Percentiles rank a stretch among this genome's conserved stretches.
These are phyloP conservation scores for Nakazawaea molendinolei DNA, from an alignment of 805 yeast genomes.

Conservation along the genomic window DNA sequence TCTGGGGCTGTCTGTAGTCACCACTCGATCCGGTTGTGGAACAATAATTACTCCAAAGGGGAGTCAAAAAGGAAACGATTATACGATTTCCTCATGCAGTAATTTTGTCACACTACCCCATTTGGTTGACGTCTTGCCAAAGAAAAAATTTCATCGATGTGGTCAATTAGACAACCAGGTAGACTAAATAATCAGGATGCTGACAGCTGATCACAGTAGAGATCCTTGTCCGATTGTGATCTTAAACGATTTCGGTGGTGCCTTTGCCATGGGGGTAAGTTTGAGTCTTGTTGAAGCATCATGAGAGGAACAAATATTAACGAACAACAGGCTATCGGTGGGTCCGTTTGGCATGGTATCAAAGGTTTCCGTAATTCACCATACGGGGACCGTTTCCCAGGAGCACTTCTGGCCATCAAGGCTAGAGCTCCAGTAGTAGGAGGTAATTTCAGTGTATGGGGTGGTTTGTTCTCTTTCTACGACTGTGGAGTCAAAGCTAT, in stretches of 20 bases:
- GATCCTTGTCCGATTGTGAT: constrained; percentile 99
- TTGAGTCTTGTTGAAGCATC: not conserved
- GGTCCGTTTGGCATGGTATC: constrained; percentile 97
- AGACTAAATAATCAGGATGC: too few species aligned
- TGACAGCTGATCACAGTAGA: constrained; percentile 85
- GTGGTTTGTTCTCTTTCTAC: constrained; percentile 92
- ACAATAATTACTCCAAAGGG: too few species aligned
- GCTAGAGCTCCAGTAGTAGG: constrained; percentile 98
- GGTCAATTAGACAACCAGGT: too few species aligned
- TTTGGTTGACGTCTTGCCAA: too few species aligned
- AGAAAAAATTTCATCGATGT: too few species aligned
- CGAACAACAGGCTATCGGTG: constrained; percentile 64
- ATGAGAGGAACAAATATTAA: constrained; percentile 1
- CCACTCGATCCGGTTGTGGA: too few species aligned
- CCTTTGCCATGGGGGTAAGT: constrained; percentile 92
- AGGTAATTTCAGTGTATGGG: constrained; percentile 99
- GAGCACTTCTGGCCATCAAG: constrained; percentile 84
- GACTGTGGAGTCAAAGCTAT: constrained; percentile 95
- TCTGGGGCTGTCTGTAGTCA: too few species aligned
- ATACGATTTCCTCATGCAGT: too few species aligned
- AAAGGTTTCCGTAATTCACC: constrained; percentile 99
- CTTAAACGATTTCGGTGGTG: constrained; percentile 96
- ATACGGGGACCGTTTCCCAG: constrained; percentile 87
- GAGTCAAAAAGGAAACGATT: too few species aligned
- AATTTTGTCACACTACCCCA: too few species aligned